Evolutionary conservation across 139 green algal genomes (phyloP), one percentile per base, ranked within the genome.

Genomic region (Chlamydomonas sphaeroides): DNA sequence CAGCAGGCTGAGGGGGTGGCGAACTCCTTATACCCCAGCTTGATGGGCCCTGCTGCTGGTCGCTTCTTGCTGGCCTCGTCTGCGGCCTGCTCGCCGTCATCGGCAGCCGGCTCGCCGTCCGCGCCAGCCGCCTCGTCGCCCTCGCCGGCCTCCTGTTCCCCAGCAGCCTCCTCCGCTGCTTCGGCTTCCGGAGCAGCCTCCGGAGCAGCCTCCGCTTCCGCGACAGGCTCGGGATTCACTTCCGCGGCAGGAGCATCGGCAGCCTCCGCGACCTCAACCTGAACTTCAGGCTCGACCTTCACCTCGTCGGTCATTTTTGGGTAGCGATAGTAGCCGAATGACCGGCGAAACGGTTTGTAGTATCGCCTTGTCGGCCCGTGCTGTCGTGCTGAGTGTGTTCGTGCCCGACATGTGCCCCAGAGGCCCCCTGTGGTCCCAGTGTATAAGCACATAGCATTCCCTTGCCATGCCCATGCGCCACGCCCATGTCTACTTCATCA

Each of bases 1-100:
- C 61, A 53, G 5, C 74, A 68, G 20, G 87, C 84, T 10, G 70
- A 26, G 14, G 71, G 87, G 39, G 56, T 87, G 1, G 63, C 66
- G 42, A 95, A 96, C 2, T 75, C 88, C 28, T 88, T 90, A 76
- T 90, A 94, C 11, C 92, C 92, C 32, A 96, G 81, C 14, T 69
- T 89, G 3, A 92, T 65, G 0, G 92, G 89, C 49, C 68, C 74
- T 17, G 45, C 33, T 33, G 61, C 42, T 82, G 72, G n/a, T 62
- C 56, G 32, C 33, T 41, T 18, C 7, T 39, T 56, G 7, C 21
- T 38, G 36, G 38, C 72, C 4, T n/a, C 68, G 1, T 75, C 68
- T 7, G 18, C 26, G 3, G 21, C 53, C 0, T 20, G 38, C 23
- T 74, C 69, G 59, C 48, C 57, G 45, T 69, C 79, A 35, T 53